Evolutionary conservation across 768 basidiomycete genomes (phyloP).

Genomic region (Termitomyces sp.): DNA sequence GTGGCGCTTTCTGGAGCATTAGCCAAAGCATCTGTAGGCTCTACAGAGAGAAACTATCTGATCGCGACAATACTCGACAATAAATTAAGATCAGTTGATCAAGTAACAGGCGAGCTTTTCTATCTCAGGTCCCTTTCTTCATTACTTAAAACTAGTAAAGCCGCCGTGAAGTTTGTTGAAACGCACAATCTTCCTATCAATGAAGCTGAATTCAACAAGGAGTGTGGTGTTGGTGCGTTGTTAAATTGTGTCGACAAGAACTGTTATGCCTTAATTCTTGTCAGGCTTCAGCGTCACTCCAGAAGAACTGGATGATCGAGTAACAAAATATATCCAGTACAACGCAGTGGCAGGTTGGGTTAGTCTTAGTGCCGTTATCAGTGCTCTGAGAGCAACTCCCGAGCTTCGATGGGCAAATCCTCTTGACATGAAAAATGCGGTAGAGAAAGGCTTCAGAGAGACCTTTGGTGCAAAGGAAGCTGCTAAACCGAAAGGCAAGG

Average conservation of each 20-base stretch:
- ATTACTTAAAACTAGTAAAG: constrained; percentile 26
- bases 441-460: constrained; percentile 62
- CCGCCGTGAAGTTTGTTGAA: constrained; percentile 73
- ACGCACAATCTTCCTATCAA: constrained; percentile 55
- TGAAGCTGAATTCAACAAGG: constrained; percentile 62
- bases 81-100: constrained; percentile 74
- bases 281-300: constrained; percentile 76
- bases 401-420: constrained; percentile 78
- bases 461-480: constrained; percentile 70
- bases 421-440: constrained; percentile 77
- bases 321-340: constrained; percentile 51
- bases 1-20: constrained; percentile 60
- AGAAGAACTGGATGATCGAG: constrained; percentile 50
- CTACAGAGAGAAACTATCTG: constrained; percentile 53
- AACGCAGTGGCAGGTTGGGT: constrained; percentile 66
- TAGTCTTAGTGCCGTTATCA: constrained; percentile 61
- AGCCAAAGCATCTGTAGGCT: constrained; percentile 48
- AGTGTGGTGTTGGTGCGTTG: constrained; percentile 82
- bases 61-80: constrained; percentile 66
- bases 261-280: neutral
- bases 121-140: neutral
- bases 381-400: constrained; percentile 53
- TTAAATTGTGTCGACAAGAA: neutral
- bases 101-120: constrained; percentile 67
- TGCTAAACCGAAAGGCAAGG: constrained; percentile 63